Conservation (phyloP, 768 basidiomycete species). For the Hortiboletus campestris region DNA sequence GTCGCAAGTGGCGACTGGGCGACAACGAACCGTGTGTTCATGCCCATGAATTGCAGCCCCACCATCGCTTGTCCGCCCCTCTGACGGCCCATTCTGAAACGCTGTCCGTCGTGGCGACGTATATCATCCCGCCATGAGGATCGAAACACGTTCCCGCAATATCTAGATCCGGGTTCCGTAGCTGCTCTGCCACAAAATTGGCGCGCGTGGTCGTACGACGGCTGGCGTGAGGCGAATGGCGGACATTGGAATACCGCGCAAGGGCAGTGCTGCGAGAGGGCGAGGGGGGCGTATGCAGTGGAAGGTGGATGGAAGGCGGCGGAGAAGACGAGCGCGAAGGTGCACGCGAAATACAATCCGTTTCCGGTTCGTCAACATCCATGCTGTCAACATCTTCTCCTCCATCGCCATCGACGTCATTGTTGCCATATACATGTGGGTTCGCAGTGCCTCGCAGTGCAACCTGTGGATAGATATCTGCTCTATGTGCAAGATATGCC, state of each 20-base stretch:
- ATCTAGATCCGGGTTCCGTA: slow-evolving; percentile 38
- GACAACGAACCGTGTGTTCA: slow-evolving; percentile 15
- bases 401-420: slow-evolving; percentile 26
- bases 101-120: slow-evolving; percentile 62
- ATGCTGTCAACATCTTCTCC: slow-evolving; percentile 42
- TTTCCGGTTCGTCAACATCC: slow-evolving; percentile 49
- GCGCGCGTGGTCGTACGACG: slow-evolving; percentile 18
- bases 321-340: slow-evolving; percentile 51
- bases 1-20: neutral
- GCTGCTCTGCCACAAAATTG: slow-evolving; percentile 10
- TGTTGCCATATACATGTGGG: slow-evolving; percentile 15
- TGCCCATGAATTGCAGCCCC: slow-evolving; percentile 50
- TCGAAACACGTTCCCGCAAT: slow-evolving; percentile 76
- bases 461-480: slow-evolving; percentile 26
- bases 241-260: slow-evolving; percentile 19
- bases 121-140: slow-evolving; percentile 62
- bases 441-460: slow-evolving; percentile 11
- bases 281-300: slow-evolving; percentile 25
- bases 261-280: slow-evolving; percentile 18
- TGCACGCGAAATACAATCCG: slow-evolving; percentile 53
- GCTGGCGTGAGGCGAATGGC: slow-evolving; percentile 14
- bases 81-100: slow-evolving; percentile 77
- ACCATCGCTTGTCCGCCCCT: slow-evolving; percentile 74
- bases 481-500: slow-evolving; percentile 29
- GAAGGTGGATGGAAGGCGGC: slow-evolving; percentile 35